These are phyloP conservation scores for Rubia balearica DNA, from an alignment of 305 asterid genomes.

Conservation along the genomic window DNA sequence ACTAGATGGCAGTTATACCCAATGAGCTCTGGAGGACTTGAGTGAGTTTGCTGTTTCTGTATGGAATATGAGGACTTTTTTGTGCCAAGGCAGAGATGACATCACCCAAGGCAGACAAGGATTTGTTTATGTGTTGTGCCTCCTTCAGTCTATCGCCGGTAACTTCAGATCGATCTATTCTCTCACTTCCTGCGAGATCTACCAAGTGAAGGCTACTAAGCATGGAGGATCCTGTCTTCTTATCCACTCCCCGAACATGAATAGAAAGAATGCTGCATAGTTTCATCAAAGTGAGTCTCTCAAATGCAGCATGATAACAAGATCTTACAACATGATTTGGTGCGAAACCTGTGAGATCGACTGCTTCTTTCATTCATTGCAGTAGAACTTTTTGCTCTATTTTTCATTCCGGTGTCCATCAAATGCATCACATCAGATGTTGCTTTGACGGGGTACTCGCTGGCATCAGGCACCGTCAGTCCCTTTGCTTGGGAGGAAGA, in stretches of 20 bases:
- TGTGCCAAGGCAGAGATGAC: slow-evolving; percentile 44
- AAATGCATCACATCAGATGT: slow-evolving; percentile 31
- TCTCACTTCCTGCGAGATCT: slow-evolving; percentile 47
- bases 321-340: background rate
- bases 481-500: slow-evolving; percentile 30
- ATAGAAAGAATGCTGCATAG: slow-evolving; percentile 26
- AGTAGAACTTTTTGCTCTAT: slow-evolving; percentile 33
- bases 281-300: background rate
- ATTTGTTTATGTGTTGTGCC: slow-evolving; percentile 40
- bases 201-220: slow-evolving; percentile 36
- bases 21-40: slow-evolving; percentile 50
- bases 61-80: slow-evolving; percentile 44
- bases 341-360: slow-evolving; percentile 32
- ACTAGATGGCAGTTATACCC: slow-evolving; percentile 18
- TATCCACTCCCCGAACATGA: slow-evolving; percentile 29
- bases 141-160: slow-evolving; percentile 40
- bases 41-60: slow-evolving; percentile 55
- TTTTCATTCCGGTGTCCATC: slow-evolving; percentile 34
- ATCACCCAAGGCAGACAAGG: slow-evolving; percentile 40
- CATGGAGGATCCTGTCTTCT: slow-evolving; percentile 25
- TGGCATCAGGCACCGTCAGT: slow-evolving; percentile 35
- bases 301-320: background rate
- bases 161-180: slow-evolving; percentile 38
- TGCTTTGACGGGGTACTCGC: slow-evolving; percentile 26
- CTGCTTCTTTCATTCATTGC: slow-evolving; percentile 40